Conservation (phyloP, 176 grass and related monocot species). For the Juncus effusus region DNA sequence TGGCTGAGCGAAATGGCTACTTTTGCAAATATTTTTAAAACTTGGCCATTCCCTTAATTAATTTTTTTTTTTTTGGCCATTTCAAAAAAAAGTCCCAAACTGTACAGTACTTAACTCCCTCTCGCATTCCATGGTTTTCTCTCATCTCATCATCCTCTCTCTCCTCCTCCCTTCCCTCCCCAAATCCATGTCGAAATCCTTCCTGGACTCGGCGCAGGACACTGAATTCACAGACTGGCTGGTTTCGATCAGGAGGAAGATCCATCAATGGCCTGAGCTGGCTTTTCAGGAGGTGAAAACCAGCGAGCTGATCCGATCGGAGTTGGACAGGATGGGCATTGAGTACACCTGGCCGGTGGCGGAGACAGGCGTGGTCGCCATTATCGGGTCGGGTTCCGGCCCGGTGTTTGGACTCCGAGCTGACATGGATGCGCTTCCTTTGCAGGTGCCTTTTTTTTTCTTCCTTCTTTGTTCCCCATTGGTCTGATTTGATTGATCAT, state of each 20-base stretch:
- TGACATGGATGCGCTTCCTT: constrained; percentile 79
- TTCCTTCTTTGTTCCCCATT: not conserved
- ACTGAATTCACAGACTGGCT: constrained; percentile 47
- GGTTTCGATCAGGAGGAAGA: constrained; percentile 24
- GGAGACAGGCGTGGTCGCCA: constrained; percentile 55
- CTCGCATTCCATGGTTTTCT: too few species aligned
- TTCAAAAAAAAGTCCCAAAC: too few species aligned
- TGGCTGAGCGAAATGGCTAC: too few species aligned
- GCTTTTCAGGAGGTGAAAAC: constrained; percentile 49
- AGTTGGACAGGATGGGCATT: constrained; percentile 52
- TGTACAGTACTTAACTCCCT: too few species aligned
- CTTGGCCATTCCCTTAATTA: too few species aligned
- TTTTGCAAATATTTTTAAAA: too few species aligned
- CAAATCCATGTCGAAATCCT: constrained; percentile 1
- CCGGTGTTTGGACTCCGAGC: constrained; percentile 57
- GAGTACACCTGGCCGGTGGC: constrained; percentile 53
- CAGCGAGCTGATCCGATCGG: constrained; percentile 56
- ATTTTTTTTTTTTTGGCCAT: too few species aligned
- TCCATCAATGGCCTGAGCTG: constrained; percentile 67
- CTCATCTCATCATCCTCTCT: not conserved
- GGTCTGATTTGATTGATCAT: too few species aligned
- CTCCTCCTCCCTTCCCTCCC: not conserved
- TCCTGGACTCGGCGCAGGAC: constrained; percentile 29
- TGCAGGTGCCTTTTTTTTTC: constrained; percentile 37
- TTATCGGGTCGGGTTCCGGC: constrained; percentile 14